These are phyloP conservation scores for Mycosphaerella sp. DNA, from an alignment of 2,329 filamentous ascomycete species.

Conservation along the genomic window DNA sequence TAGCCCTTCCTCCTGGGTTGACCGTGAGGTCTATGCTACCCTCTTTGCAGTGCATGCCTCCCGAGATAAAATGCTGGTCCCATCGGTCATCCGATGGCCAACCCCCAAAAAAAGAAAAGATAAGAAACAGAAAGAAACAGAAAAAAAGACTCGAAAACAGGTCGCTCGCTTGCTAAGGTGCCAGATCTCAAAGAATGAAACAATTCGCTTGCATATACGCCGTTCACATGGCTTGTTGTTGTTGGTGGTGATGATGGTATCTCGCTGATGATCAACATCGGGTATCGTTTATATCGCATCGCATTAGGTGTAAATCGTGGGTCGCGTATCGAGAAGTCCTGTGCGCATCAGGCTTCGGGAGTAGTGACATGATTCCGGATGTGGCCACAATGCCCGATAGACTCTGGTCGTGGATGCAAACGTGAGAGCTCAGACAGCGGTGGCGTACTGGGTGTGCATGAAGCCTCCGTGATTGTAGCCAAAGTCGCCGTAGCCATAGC, in stretches of 20 bases:
- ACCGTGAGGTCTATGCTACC: constrained; percentile 14
- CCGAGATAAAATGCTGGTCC: constrained; percentile 14
- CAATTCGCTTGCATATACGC: constrained; percentile 43
- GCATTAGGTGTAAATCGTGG: constrained; percentile 28
- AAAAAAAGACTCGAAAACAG: not conserved
- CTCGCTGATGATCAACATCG: constrained; percentile 37
- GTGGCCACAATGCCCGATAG: constrained; percentile 39
- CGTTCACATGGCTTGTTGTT: constrained; percentile 48
- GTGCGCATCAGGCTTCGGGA: constrained; percentile 35
- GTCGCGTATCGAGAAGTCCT: constrained; percentile 39
- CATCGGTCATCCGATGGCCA: constrained; percentile 8
- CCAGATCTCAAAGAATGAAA: constrained; percentile 10
- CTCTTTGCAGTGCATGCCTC: constrained; percentile 16
- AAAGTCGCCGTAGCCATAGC: constrained; percentile 63
- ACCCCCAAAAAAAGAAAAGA: constrained; percentile 1
- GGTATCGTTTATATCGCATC: constrained; percentile 37
- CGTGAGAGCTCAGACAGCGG: constrained; percentile 73
- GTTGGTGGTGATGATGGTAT: constrained; percentile 25
- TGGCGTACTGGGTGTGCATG: constrained; percentile 56
- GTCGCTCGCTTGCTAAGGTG: constrained; percentile 21
- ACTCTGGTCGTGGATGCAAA: constrained; percentile 19
- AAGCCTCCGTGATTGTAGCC: constrained; percentile 87
- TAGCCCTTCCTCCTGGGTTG: constrained; percentile 9
- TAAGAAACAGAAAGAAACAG: not conserved
- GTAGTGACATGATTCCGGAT: constrained; percentile 22